These are phyloP conservation scores for Keithomyces neogunnii DNA, from an alignment of 2,329 filamentous ascomycete species.

Conservation along the genomic window DNA sequence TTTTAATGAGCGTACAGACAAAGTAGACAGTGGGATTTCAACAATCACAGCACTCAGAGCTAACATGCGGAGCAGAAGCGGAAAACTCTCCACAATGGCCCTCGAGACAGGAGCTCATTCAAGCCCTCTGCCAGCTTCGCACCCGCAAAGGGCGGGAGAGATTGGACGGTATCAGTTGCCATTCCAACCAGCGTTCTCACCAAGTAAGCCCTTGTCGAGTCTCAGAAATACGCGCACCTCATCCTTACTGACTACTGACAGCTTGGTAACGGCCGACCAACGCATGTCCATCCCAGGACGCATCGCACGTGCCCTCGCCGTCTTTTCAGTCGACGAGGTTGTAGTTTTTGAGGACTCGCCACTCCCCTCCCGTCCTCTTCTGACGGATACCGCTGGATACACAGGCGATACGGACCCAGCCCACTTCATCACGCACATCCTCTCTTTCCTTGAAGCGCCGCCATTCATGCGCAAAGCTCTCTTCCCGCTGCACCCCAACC, in stretches of 20 bases:
- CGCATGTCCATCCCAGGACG: conserved; percentile 65
- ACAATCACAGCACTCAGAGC: neutral
- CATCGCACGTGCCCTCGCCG: conserved; percentile 71
- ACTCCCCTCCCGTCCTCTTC: conserved; percentile 32
- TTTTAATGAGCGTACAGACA: conserved; percentile 22
- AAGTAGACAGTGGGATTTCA: conserved; percentile 13
- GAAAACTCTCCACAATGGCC: conserved; percentile 34
- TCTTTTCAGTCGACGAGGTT: conserved; percentile 80
- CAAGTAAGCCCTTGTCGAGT: conserved; percentile 41
- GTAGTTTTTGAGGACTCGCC: conserved; percentile 70
- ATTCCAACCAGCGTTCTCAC: conserved; percentile 70
- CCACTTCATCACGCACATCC: conserved; percentile 70
- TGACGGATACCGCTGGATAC: conserved; percentile 43
- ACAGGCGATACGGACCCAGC: conserved; percentile 68
- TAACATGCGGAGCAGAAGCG: conserved; percentile 33
- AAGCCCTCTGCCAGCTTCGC: conserved; percentile 64
- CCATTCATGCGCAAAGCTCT: conserved; percentile 70
- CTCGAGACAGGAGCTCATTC: conserved; percentile 34
- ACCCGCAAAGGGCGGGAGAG: conserved; percentile 51
- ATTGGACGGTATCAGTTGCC: conserved; percentile 70
- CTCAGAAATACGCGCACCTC: neutral
- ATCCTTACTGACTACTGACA: conserved; percentile 21
- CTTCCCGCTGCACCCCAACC: conserved; percentile 72
- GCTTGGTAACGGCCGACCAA: conserved; percentile 64
- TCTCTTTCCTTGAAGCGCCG: conserved; percentile 77